phyloP scores from a whole-genome alignment of 176 grass and related monocot genomes.

The Juncus inflexus region DNA sequence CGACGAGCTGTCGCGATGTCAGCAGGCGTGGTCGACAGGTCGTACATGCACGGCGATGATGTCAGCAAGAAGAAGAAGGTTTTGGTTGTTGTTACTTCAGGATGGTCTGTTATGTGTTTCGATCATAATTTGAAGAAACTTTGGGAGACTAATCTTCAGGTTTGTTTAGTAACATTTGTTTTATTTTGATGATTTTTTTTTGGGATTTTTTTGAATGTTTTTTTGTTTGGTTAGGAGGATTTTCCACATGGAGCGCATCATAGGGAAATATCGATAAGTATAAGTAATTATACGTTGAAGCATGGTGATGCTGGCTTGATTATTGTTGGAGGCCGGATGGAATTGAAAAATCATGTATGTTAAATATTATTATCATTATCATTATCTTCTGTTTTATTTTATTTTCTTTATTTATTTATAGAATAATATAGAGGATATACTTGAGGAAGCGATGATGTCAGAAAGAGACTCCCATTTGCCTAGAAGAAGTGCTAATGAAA shows the following conservation, averaged over 20 bases:
- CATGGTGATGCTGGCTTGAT: constrained; percentile 83
- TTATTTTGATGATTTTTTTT: constrained; percentile 10
- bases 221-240: constrained; percentile 38
- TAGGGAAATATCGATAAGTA: constrained; percentile 68
- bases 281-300: constrained; percentile 88
- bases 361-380: neutral
- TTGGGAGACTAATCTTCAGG: constrained; percentile 90
- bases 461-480: constrained; percentile 39
- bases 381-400: neutral
- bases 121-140: constrained; percentile 98
- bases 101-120: constrained; percentile 96
- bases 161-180: too few species aligned
- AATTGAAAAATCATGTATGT: constrained; percentile 86
- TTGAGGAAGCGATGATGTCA: constrained; percentile 68
- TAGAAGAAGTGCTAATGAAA: constrained; percentile 59
- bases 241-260: constrained; percentile 83
- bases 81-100: constrained; percentile 89
- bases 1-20: constrained; percentile 81
- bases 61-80: constrained; percentile 68
- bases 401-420: constrained; percentile 9
- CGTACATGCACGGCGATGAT: constrained; percentile 37
- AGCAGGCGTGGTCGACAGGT: constrained; percentile 67
- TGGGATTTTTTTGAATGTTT: neutral
- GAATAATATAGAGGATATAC: constrained; percentile 66
- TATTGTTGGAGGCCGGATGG: constrained; percentile 87